Evolutionary conservation across 129 eudicot species (phyloP), one percentile per base, ranked within the genome.

Genomic region (Mikania micrantha): DNA sequence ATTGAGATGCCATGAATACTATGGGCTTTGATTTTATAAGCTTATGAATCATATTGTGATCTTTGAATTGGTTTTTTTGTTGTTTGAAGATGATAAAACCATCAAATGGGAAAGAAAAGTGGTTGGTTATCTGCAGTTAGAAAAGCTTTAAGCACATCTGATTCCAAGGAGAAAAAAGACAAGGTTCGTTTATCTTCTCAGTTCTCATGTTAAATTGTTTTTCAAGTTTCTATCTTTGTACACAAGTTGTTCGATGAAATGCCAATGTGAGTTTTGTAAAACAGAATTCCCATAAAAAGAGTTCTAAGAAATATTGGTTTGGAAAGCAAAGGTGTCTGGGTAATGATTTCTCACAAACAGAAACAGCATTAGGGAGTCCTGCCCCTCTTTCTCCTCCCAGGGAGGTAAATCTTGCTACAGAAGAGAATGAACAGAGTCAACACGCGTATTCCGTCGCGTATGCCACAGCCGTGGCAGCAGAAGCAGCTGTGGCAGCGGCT

Each of bases 391-490:
- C 79, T 52, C 83, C 87, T 44, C 72, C 71, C 13, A 44, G 67
- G 0, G 83, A 66, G 50, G 83, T 66, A 4, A 85, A 79, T 54
- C 57, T 78, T 44, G 64, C 76, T 53, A 71, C 75, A 71, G 82
- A 79, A 15, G 86, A 77, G 39, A 68, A 80, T 78, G 88, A 80
- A 70, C 88, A 86, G 67, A 86, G 77, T 65, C 69, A 83, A 50
- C 93, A 86, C 36, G 93, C 93, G n/a, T 86, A 86, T 67, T 83
- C 88, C 4, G 93, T 86, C 59, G 93, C 93, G 1, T 67, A 78
- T 20, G 88, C 88, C 31, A 86, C 93, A 0, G 88, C 88, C 0
- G 80, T 82, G 67, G 93, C 88, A 0, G 88, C 93, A 66, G 88
- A 86, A 72, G 93, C 92, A 20, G 92, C 92, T 3, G 92, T 86